Evolutionary conservation across 1,284 basidiomycete species (phyloP), one percentile per base, ranked within the genome.

Genomic region (Ustilago bromivora): DNA sequence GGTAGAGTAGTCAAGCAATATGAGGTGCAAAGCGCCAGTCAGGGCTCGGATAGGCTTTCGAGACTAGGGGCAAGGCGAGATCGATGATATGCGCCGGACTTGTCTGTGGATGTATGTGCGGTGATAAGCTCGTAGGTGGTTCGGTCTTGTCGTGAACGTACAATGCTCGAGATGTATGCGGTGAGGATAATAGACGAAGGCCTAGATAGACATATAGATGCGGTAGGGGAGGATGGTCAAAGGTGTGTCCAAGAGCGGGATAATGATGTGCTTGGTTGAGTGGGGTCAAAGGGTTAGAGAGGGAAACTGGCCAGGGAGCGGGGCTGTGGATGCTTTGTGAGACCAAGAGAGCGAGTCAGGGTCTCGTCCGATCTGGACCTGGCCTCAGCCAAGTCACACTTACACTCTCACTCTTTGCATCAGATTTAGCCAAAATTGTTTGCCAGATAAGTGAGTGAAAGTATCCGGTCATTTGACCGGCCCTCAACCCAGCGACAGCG

Each of bases 321-420:
- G 57, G n/a, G 49, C 49, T 51, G 23, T 31, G 49, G 31, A 31
- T 51, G 49, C 49, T 31, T 28, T 51, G 49, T 32, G 49, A 32
- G 46, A 10, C 34, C 57, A 19, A 59, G 57, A 32, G 46, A 10
- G 46, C 57, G 43, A 59, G 57, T 59, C 57, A 62, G 62, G 62
- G 62, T 65, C 62, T 58, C 40, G 32, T 54, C 49, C 56, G 49
- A 53, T 58, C 38, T 52, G 31, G 41, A 35, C 53, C 62, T 51
- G 49, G 9, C 15, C 28, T 51, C 56, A 55, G 52, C 41, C 17
- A 51, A 19, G 31, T 41, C 12, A 17, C 32, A 36, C 43, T 19
- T 5, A 31, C 17, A 46, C 28, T 41, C 38, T 0, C 55, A 41
- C 40, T 13, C 17, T 15, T 11, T 11, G 12, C 19, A 13, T 11